phyloP scores from a whole-genome alignment of 495 filamentous ascomycete genomes.

The Aspergillus bridgeri region DNA sequence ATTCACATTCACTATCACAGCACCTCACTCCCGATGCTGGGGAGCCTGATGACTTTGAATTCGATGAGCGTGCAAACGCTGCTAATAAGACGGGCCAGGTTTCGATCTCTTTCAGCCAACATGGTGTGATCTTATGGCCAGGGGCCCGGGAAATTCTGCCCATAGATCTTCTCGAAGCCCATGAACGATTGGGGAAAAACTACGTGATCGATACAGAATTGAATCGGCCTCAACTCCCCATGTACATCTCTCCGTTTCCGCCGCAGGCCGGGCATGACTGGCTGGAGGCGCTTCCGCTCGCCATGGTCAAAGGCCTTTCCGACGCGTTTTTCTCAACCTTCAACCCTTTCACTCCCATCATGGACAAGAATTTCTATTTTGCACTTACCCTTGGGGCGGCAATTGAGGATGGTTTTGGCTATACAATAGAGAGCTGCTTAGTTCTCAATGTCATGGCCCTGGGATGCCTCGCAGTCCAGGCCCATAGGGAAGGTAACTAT shows the following conservation, averaged over 20 bases:
- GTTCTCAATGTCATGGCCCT: conserved; percentile 44
- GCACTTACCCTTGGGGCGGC: conserved; percentile 42
- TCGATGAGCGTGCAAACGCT: conserved; percentile 29
- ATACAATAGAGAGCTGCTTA: conserved; percentile 44
- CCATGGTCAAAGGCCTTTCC: conserved; percentile 42
- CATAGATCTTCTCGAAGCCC: conserved; percentile 29
- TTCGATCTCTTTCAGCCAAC: conserved; percentile 49
- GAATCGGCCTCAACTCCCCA: conserved; percentile 35
- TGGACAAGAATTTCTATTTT: conserved; percentile 48
- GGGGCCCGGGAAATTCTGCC: conserved; percentile 40
- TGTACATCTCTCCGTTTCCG: conserved; percentile 41
- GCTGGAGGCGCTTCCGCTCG: conserved; percentile 38
- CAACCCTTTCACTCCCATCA: conserved; percentile 46
- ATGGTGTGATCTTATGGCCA: conserved; percentile 46
- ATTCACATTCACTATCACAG: conserved; percentile 17
- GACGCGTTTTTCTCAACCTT: conserved; percentile 45
- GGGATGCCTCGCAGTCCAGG: conserved; percentile 42
- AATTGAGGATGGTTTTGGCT: conserved; percentile 42
- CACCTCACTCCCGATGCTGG: conserved; percentile 29
- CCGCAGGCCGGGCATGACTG: conserved; percentile 37
- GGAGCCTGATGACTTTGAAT: conserved; percentile 35
- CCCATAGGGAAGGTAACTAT: conserved; percentile 44
- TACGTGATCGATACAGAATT: conserved; percentile 47
- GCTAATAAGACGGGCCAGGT: conserved; percentile 32
- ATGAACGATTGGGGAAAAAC: conserved; percentile 42